These are phyloP conservation scores for Marasmius sp. DNA, from an alignment of 1,284 basidiomycete genomes.

Conservation along the genomic window DNA sequence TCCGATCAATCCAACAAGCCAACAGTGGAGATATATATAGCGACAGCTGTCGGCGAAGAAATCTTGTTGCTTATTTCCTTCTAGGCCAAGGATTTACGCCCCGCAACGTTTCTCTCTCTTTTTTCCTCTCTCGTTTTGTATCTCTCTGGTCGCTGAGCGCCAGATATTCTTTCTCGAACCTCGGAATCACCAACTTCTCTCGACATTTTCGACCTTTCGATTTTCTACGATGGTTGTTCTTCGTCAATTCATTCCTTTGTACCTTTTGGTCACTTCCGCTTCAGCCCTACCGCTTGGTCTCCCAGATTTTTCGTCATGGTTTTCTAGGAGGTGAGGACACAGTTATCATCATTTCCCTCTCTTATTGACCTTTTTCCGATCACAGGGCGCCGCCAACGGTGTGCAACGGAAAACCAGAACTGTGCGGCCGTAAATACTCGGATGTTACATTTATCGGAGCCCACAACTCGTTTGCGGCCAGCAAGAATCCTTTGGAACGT, in stretches of 20 bases:
- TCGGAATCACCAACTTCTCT: neutral
- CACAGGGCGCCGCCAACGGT: slow-evolving; percentile 25
- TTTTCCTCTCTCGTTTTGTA: neutral
- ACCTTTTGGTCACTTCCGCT: slow-evolving; percentile 5
- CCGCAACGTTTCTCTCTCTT: neutral
- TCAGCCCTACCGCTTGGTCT: neutral
- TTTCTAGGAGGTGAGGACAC: neutral
- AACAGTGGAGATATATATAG: too few species aligned
- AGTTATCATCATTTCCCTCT: neutral
- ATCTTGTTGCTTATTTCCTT: too few species aligned
- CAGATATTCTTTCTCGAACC: neutral
- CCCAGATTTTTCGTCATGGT: neutral
- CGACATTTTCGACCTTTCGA: neutral
- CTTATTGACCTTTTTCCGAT: neutral
- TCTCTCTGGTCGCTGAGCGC: neutral
- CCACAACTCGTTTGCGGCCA: slow-evolving; percentile 71
- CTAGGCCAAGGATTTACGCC: too few species aligned
- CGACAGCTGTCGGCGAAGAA: too few species aligned
- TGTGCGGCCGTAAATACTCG: slow-evolving; percentile 62
- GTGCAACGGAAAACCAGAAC: slow-evolving; percentile 55
- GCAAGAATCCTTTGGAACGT: slow-evolving; percentile 47
- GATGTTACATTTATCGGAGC: slow-evolving; percentile 66
- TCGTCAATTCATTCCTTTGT: neutral
- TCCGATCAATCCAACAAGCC: too few species aligned
- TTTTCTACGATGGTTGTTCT: neutral